Percentiles rank a stretch among this genome's conserved stretches.
Conservation (phyloP, 2,329 filamentous ascomycete genomes). For the Fusarium sp. region DNA sequence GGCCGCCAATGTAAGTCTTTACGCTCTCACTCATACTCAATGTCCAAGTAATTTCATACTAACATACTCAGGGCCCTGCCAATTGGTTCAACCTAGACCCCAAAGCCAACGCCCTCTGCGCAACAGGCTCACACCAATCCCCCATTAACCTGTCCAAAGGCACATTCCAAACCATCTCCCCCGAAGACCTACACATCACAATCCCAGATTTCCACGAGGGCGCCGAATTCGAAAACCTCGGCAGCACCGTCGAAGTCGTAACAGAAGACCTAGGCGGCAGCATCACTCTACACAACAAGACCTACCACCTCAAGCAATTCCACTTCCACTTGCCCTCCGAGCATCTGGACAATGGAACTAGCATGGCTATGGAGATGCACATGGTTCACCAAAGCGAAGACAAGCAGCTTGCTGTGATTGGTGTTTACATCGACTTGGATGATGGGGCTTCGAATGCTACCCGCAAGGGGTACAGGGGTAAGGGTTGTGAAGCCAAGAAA, state of each 20-base stretch:
- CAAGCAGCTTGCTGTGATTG: conserved; percentile 46
- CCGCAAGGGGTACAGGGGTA: background rate
- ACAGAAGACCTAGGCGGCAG: conserved; percentile 57
- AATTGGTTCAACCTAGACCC: conserved; percentile 62
- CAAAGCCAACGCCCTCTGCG: conserved; percentile 58
- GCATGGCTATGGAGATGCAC: conserved; percentile 48
- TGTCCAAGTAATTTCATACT: background rate
- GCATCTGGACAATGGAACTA: conserved; percentile 60
- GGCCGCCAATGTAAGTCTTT: conserved; percentile 48
- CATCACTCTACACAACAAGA: conserved; percentile 53
- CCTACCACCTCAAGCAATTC: conserved; percentile 63
- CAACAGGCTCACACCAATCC: conserved; percentile 62
- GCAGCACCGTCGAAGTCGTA: conserved; percentile 62
- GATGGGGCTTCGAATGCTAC: conserved; percentile 5
- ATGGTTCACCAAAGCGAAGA: conserved; percentile 44
- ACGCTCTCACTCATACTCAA: accelerated
- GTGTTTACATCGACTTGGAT: conserved; percentile 42
- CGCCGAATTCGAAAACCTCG: conserved; percentile 62
- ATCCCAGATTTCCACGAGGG: conserved; percentile 52
- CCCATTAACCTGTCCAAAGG: conserved; percentile 62
- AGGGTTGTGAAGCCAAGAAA: background rate
- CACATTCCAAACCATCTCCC: conserved; percentile 45
- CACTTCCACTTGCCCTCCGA: conserved; percentile 71
- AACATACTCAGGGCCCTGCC: conserved; percentile 56
- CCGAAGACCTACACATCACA: conserved; percentile 48